Evolutionary conservation across 2,329 filamentous ascomycete genomes (phyloP), one percentile per base, ranked within the genome.

Genomic region (Cordyceps militaris): DNA sequence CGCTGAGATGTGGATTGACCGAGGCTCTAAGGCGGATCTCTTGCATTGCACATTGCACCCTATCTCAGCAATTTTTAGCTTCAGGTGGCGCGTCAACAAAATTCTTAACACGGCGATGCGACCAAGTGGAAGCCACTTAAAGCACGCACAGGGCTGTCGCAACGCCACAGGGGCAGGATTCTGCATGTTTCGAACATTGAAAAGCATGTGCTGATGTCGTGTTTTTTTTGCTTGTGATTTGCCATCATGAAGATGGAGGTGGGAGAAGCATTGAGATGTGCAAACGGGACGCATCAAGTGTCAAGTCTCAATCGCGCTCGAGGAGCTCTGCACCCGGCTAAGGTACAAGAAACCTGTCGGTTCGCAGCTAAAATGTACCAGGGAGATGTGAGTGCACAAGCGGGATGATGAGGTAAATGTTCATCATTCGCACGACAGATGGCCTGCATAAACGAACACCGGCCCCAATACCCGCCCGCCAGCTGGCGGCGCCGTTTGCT

Each of bases 131-230:
- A 24, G 52, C 43, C 43, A 56, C 23, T 30, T 47, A 34, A 14
- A 13, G 19, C n/a, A 49, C 43, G 16, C 28, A 38, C 53, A 49
- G 34, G 53, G 53, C 53, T 56, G 34, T 19, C 24, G 34, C 24
- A 56, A 24, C 53, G 53, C 44, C 53, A 55, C 44, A 56, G 53
- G 53, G 53, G 53, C n/a, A 40, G 32, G 4, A 2, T 23, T 32
- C 44, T 56, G 53, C 44, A 40, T 42, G 34, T 56, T 32, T 47
- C 23, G 24, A 16, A 26, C 30, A 11, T 40, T 9, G 30, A 30
- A 43, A 36, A 48, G 44, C 53, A 56, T 56, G 53, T 56, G 53
- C 24, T 24, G 23, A 8, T 10, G 13, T 23, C 21, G 21, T 10
- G 4, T 8, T 5, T 19, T 48, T 56, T 32, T 32, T 16, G 53